Base-by-base conservation (phyloP, 1,139 yeast species). In the Taphrina flavorubra region DNA sequence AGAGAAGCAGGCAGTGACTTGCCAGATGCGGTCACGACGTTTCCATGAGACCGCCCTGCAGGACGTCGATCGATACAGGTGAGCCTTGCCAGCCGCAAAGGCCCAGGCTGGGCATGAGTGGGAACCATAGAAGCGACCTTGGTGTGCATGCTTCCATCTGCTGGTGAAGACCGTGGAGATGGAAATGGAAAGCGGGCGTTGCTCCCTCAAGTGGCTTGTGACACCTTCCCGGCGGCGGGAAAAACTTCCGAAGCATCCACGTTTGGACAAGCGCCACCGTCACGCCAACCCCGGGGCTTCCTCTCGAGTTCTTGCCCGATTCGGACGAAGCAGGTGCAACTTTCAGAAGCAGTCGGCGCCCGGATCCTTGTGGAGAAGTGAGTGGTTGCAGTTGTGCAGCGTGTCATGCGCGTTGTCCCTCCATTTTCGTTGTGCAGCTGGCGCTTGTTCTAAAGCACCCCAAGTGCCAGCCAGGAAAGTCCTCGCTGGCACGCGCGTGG, bases 181-280 rank as follows among this genome's bases (percentile, higher is more conserved):
- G 36, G 53, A 34, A 20, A 20, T 1, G 53, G 31, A 11, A n/a
- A n/a, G 6, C n/a, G 31, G 53, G 31, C 31, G 31, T 25, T n/a
- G n/a, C n/a, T n/a, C 31, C 2, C 31, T 4, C 31, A 25, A 25
- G 31, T 25, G 31, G 31, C 31, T 46, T 46, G 25, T 18, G 51
- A 46, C 10, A 25, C 31, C 25, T 8, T 25, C 20, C 36, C n/a
- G 37, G 31, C 53, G 36, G 20, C 31, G n/a, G 36, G 8, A 49
- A 49, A 49, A 49, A n/a, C 11, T 49, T 49, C 53, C 53, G 53
- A 49, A 25, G 31, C 2, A 8, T 6, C 36, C 53, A 49, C 53
- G 18, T 49, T 20, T 49, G 18, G 53, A 49, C 53, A 36, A 10
- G 53, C 53, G 53, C 53, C 53, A 49, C 53, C 36, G 53, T 49